Evolutionary conservation across 1,284 basidiomycete genomes (phyloP), one percentile per base, ranked within the genome.

Genomic region (Termitomyces sp.): DNA sequence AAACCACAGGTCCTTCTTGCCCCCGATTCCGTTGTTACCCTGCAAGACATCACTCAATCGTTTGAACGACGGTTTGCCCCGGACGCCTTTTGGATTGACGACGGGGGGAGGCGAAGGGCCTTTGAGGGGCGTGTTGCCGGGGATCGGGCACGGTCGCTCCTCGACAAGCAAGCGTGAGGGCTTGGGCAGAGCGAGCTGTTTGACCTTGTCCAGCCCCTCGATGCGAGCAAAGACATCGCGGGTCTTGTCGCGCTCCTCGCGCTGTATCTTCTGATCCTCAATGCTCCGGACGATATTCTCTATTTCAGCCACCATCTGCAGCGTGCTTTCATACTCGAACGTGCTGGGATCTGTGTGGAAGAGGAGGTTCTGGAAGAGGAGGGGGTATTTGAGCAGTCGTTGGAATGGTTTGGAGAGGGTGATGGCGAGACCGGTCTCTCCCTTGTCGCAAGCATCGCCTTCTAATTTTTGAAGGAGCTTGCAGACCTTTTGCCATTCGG

Each of bases 401-500:
- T 98, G 96, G 74, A 99, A 97, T 1, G 96, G 96, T 71, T 98
- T 98, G 24, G 93, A 95, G 8, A 98, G 77, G 2, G 93, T 93
- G 65, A 99, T 98, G 33, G 92, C 87, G 41, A 99, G 78, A 0
- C 94, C 93, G 1, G 92, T 93, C 73, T 98, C 94, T 60, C 93
- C 94, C 66, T 90, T 89, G 58, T 92, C 88, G 19, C 79, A 78
- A 0, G 96, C 91, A 28, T 77, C 73, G 58, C 88, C 81, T 70
- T 98, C 96, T 13, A 97, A 79, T 41, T 80, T 80, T 64, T 86
- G 82, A 56, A 92, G 69, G 57, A 80, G 77, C 61, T 82, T 79
- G 76, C 86, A 87, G 43, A 91, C 80, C 65, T 83, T 88, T 61
- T 86, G 70, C 82, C 85, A 87, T 63, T 92, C 88, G 6, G 81